Evolutionary conservation across 352 stramenopile genomes (phyloP), one percentile per base, ranked within the genome.

Genomic region (Pythium rishiriense): DNA sequence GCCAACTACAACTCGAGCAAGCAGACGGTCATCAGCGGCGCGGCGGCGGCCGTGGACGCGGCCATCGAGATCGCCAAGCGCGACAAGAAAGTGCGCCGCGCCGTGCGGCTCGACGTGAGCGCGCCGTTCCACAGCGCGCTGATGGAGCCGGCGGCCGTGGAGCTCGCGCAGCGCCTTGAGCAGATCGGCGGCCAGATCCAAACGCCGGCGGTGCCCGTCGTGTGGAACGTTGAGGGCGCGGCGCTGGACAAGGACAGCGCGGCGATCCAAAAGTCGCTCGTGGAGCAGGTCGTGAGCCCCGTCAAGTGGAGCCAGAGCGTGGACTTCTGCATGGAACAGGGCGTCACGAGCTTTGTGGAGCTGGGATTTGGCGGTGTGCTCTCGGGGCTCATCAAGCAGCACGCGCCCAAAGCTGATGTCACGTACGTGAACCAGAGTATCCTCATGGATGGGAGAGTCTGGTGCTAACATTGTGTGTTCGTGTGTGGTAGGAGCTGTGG

Each of bases 1-100:
- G 86, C 88, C 61, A 96, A 96, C 73, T 92, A 93, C 74, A 96
- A 96, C 74, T 94, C 84, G 11, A 90, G 66, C 68, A 92, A 91
- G 71, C 88, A 96, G 69, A 75, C 69, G 31, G 88, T 96, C 52
- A 83, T 96, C 69, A 95, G 85, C 54, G 88, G 88, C 33, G 60
- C 84, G 31, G 59, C 58, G 15, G 22, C 47, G 0, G 79, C 85
- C 15, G 82, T 96, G 0, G 65, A 83, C 9, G 56, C 45, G 4
- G 88, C 83, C 0, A 79, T 90, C 25, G 55, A 57, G 22, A 69
- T 84, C 28, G 85, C 85, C 14, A 94, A 90, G 74, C 73, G 53
- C 42, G 70, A 83, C 56, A 88, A 87, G 64, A 83, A 80, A 64
- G 86, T 90, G 35, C 76, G 85, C 19, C 83, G 88, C 61, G 80